phyloP scores from a whole-genome alignment of 177 flowering plant species.

The Vitis hybrid region DNA sequence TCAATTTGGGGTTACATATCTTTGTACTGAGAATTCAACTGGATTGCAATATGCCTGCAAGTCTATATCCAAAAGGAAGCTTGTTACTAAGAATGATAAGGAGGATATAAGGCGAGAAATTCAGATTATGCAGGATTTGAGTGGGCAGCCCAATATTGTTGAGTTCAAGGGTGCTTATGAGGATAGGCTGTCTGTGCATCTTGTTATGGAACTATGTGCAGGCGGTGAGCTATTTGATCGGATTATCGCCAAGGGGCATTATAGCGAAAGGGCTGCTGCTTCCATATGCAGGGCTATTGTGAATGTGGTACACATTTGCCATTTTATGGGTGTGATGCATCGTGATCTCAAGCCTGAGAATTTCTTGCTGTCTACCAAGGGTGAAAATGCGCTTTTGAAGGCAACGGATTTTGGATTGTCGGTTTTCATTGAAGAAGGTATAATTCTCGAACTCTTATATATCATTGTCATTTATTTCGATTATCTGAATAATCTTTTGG shows the following conservation, averaged over 20 bases:
- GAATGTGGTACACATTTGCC: conserved; percentile 82
- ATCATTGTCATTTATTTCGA: background rate
- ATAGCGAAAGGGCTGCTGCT: conserved; percentile 87
- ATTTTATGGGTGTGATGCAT: conserved; percentile 98
- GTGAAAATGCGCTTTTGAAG: conserved; percentile 64
- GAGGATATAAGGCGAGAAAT: conserved; percentile 92
- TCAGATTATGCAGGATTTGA: conserved; percentile 89
- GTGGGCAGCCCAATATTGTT: conserved; percentile 81
- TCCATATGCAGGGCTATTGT: conserved; percentile 72
- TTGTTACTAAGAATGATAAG: conserved; percentile 64
- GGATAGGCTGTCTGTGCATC: conserved; percentile 73
- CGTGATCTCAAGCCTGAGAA: conserved; percentile 96
- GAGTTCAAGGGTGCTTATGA: conserved; percentile 94
- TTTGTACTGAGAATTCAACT: conserved; percentile 71
- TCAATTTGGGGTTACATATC: conserved; percentile 92
- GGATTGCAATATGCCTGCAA: conserved; percentile 80
- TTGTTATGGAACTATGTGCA: conserved; percentile 86
- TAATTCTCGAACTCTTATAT: background rate
- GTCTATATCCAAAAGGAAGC: conserved; percentile 79
- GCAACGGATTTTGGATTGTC: conserved; percentile 96
- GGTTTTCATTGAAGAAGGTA: conserved; percentile 93
- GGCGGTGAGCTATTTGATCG: conserved; percentile 96
- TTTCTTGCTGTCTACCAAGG: conserved; percentile 78
- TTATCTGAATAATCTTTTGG: background rate
- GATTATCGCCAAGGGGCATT: conserved; percentile 87